phyloP scores from a whole-genome alignment of 1,284 basidiomycete species.

The Microbotryum lychnidis-dioicae region DNA sequence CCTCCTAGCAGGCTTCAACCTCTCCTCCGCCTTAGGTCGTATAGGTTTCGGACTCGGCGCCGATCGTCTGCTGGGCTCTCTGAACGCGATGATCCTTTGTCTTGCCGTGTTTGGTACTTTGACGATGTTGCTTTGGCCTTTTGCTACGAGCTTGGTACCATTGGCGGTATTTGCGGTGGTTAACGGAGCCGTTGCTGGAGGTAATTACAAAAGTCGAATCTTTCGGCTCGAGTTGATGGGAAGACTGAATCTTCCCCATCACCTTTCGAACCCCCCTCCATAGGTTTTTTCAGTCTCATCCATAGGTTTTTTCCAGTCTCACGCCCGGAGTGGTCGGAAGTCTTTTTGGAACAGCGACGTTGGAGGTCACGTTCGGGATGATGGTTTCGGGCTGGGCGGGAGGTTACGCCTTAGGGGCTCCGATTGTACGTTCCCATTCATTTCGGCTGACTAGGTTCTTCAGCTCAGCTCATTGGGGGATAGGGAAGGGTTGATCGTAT shows the following conservation, averaged over 20 bases:
- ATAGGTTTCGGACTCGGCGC: slow-evolving; percentile 23
- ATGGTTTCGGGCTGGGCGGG: neutral
- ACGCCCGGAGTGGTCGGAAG: slow-evolving; percentile 14
- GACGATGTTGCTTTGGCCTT: slow-evolving; percentile 16
- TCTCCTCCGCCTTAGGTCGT: slow-evolving; percentile 13
- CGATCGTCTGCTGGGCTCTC: slow-evolving; percentile 11
- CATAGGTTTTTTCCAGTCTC: slow-evolving; percentile 17
- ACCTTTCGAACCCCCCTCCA: too few species aligned
- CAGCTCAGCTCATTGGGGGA: slow-evolving; percentile 12
- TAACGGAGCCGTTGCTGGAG: slow-evolving; percentile 9
- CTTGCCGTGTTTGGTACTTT: slow-evolving; percentile 8
- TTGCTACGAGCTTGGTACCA: slow-evolving; percentile 7
- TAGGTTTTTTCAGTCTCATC: slow-evolving; percentile 17
- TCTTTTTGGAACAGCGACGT: slow-evolving; percentile 12
- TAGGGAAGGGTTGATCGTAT: neutral
- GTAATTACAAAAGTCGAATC: too few species aligned
- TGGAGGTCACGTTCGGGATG: slow-evolving; percentile 15
- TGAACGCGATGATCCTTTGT: slow-evolving; percentile 23
- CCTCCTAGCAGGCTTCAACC: slow-evolving; percentile 27
- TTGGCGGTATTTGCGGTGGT: slow-evolving; percentile 17
- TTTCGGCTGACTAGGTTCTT: neutral
- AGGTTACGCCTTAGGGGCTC: neutral
- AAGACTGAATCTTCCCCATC: too few species aligned
- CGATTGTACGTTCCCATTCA: too few species aligned
- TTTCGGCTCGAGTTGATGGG: too few species aligned